These are phyloP conservation scores for Phytophthora foliorum DNA, from an alignment of 352 stramenopile genomes.

Conservation along the genomic window DNA sequence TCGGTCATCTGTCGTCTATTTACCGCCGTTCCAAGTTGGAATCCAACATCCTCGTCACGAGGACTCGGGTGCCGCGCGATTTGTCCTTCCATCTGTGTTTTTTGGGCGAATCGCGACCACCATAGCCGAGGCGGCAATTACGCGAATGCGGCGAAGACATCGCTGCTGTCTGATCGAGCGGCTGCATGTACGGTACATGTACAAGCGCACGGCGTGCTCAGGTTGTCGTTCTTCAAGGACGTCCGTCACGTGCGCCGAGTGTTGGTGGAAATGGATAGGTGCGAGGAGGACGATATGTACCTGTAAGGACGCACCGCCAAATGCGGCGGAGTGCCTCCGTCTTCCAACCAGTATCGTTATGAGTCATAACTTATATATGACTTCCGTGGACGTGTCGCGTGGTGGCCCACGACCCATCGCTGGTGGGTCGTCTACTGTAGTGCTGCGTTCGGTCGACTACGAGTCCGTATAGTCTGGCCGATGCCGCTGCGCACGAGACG, in stretches of 20 bases:
- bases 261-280: constrained; percentile 21
- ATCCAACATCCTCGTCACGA: constrained; percentile 39
- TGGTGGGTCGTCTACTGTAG: too few relatives aligned
- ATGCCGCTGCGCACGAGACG: constrained; percentile 8
- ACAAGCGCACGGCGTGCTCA: constrained; percentile 9
- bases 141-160: background rate
- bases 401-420: too few relatives aligned
- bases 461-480: background rate
- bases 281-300: constrained; percentile 29
- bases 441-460: constrained; percentile 15
- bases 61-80: background rate
- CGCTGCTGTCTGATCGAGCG: constrained; percentile 26
- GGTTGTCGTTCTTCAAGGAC: constrained; percentile 17
- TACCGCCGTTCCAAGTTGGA: constrained; percentile 15
- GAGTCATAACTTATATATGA: too few relatives aligned
- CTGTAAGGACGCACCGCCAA: constrained; percentile 18
- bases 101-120: background rate
- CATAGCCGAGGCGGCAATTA: constrained; percentile 23
- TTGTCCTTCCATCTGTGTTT: constrained; percentile 11
- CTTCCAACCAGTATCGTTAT: too few relatives aligned
- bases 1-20: constrained; percentile 21
- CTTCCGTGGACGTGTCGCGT: too few relatives aligned
- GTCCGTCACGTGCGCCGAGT: constrained; percentile 25
- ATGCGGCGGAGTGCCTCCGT: constrained; percentile 2
- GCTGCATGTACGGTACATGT: constrained; percentile 14